Evolutionary conservation across 2,329 filamentous ascomycete genomes (phyloP), one percentile per base, ranked within the genome.

Genomic region (Colletotrichum euphorbiae): DNA sequence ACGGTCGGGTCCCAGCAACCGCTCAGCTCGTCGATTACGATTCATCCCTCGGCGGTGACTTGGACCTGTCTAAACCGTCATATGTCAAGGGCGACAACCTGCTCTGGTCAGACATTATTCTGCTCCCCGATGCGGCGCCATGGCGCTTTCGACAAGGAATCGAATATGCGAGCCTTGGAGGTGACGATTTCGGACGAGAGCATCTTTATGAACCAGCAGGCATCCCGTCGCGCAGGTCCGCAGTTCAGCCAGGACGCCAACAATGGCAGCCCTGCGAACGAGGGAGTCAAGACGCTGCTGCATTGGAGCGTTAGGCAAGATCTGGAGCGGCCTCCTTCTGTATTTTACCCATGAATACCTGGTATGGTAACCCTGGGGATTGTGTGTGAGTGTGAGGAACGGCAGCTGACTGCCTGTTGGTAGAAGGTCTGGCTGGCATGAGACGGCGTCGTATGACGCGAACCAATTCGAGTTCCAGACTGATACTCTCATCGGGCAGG

Each of bases 151-250:
- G 82, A 83, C 71, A 21, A 19, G 21, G 69, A 69, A 52, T 74
- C 75, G 48, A 76, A 67, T 24, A 76, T 71, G 33, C 74, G 76
- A 69, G 73, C 81, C 2, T 67, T 83, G 68, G 81, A 83, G 73
- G 80, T 83, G 19, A 83, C 80, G 59, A 75, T 84, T 71, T 77
- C 75, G 73, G 81, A 83, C 74, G 67, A 74, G 59, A 81, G 79
- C 74, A 77, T 83, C 74, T 84, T 83, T 76, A 79, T 82, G 76
- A 74, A 71, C 36, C 81, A 83, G 75, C 76, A 78, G 48, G 82
- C 81, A 21, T 84, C 83, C 77, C 78, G 82, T n/a, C 77, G 82
- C 50, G 81, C 78, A 3, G 82, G 81, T 0, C 73, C 83, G 57
- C 80, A 81, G 74, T 79, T 84, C 73, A 73, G 76, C 66, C 77